These are phyloP conservation scores for Melanogaster broomeanus DNA, from an alignment of 768 basidiomycete species.

Conservation along the genomic window DNA sequence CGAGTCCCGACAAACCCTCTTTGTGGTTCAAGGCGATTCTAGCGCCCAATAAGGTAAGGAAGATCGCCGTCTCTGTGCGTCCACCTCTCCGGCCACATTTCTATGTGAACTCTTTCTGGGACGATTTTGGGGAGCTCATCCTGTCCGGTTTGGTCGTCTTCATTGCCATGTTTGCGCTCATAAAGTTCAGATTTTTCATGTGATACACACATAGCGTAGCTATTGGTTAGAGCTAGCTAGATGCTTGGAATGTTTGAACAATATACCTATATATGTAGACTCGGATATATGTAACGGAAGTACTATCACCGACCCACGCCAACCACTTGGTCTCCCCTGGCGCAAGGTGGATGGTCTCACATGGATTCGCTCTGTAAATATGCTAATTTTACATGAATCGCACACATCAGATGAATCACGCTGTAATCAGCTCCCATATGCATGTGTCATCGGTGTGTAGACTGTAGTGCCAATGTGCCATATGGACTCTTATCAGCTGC, in stretches of 20 bases:
- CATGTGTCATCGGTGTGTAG: no score
- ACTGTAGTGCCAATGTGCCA: no score
- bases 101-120: slow-evolving; percentile 62
- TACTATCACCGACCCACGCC: no score
- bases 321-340: no score
- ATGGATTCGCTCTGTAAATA: no score
- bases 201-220: slow-evolving; percentile 14
- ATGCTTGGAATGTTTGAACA: neutral
- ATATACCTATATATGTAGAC: neutral
- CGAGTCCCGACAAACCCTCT: slow-evolving; percentile 70
- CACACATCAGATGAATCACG: no score
- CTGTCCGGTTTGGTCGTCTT: slow-evolving; percentile 33
- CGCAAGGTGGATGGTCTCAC: no score
- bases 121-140: slow-evolving; percentile 48
- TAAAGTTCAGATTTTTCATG: slow-evolving; percentile 27
- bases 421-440: no score
- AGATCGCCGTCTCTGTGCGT: slow-evolving; percentile 53
- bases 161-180: slow-evolving; percentile 30
- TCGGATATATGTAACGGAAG: no score
- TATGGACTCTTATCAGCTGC: neutral
- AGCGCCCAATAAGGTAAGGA: slow-evolving; percentile 48
- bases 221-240: neutral
- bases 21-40: slow-evolving; percentile 50
- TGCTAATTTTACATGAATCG: no score
- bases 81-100: slow-evolving; percentile 56